Evolutionary conservation across 2,329 filamentous ascomycete species (phyloP).

Genomic region (Trichoderma afroharzianum): DNA sequence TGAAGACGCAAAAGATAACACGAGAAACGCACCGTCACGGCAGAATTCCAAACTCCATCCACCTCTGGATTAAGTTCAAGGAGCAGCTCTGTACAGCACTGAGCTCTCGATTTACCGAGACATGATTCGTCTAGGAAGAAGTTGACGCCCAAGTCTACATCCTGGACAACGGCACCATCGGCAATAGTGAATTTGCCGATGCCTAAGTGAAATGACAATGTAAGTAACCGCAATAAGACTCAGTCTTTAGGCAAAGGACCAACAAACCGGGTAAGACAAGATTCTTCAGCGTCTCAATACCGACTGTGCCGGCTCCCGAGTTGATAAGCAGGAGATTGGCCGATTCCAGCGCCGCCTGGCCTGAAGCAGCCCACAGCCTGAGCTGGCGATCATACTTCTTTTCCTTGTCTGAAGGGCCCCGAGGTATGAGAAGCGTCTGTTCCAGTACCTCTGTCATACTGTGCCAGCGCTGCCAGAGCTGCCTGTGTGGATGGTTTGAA

Average conservation of each 20-base stretch:
- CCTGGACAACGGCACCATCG: constrained; percentile 71
- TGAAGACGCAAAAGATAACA: neutral
- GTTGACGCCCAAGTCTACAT: constrained; percentile 87
- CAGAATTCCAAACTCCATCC: constrained; percentile 65
- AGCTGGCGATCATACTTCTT: constrained; percentile 93
- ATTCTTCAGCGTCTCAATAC: constrained; percentile 91
- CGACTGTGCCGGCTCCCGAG: constrained; percentile 79
- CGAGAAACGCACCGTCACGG: constrained; percentile 31
- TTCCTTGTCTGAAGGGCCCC: constrained; percentile 57
- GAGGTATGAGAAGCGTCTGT: constrained; percentile 35
- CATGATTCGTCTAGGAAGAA: constrained; percentile 87
- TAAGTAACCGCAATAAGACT: neutral
- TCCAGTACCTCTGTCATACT: constrained; percentile 30
- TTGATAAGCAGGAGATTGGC: constrained; percentile 91
- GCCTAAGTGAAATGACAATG: constrained; percentile 41
- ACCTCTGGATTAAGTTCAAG: constrained; percentile 93
- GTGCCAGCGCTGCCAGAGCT: constrained; percentile 12
- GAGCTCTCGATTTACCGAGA: constrained; percentile 72
- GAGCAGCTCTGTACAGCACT: constrained; percentile 72
- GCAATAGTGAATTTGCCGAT: constrained; percentile 90
- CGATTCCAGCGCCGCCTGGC: constrained; percentile 84
- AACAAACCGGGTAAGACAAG: constrained; percentile 77
- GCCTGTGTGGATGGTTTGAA: neutral
- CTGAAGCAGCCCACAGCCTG: constrained; percentile 88
- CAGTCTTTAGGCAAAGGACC: neutral